Base-by-base conservation (phyloP, 345 rosid genomes). In the Arabidopsis suecica region DNA sequence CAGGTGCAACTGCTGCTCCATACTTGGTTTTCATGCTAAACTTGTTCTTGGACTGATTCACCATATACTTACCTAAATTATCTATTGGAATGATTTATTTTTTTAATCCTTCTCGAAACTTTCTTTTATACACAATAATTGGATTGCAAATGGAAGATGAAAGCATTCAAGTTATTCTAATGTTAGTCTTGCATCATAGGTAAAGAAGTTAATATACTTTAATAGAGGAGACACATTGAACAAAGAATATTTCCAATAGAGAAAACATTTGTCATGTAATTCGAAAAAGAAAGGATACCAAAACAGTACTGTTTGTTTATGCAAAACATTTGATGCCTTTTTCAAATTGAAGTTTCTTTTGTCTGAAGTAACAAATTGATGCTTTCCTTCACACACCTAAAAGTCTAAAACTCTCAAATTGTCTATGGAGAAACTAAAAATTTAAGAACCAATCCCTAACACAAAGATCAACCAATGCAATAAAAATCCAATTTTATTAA, bases 1-100 rank as follows among this genome's bases (percentile, higher is more conserved):
- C 64, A 3, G 86, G 82, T 9, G 87, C 72, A 51, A 82, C 77
- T 14, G 83, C 73, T 16, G 85, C 86, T 74, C 83, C 86, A 55
- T 82, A 87, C 60, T 74, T 83, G 3, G 68, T 82, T 48, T 75
- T 81, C 73, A 69, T 66, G 32, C 9, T 74, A 49, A 81, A 69
- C 47, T 16, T 69, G 36, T 59, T 66, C 16, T 57, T 53, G 49
- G 83, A 73, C 12, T 57, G 64, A 59, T 72, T 38, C 63, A 63
- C 65, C 78, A 83, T 69, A 16, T 37, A 13, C 76, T 34, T 68
- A 11, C 25, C 25, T 40, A 44, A 28, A 49, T 34, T 3, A 9
- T 61, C 2, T 76, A 4, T 30, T 7, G 25, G 12, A 58, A 50
- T 45, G 36, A 16, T 16, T 16, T 16, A 0, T 16, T 16, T 16